Evolutionary conservation across 768 basidiomycete species (phyloP), one percentile per base, ranked within the genome.

Genomic region (Pulveroboletus sp.): DNA sequence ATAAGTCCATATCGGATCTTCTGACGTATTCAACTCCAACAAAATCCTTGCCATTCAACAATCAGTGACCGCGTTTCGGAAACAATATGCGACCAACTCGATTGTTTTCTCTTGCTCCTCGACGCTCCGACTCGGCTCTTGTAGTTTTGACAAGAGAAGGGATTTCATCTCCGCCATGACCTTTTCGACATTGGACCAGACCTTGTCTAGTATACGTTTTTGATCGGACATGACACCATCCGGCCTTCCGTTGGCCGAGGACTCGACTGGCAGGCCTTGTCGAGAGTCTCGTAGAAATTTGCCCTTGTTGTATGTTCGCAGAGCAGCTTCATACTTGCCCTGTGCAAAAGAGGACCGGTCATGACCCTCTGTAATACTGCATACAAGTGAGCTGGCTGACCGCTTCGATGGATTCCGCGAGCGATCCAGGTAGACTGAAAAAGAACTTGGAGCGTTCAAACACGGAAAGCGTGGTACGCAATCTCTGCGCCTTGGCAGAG

Each of bases 41-140:
- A 98, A 69, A 41, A 97, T 87, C 60, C 95, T 98, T 56, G 0
- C 32, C 1, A 14, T 37, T 20, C 52, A 42, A 59, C 38, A 65
- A 48, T 29, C 27, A 32, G 40, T n/a, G 34, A 43, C 14, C 10
- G 11, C 29, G 41, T 13, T 33, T 35, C 6, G 24, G 41, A 37
- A 32, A 43, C 36, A 17, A 37, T 19, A 16, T 42, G 23, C 6
- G 1, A 70, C 85, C 58, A 60, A 93, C 97, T 98, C 94, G 46
- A 99, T 87, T 2, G 90, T 97, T 73, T 90, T 93, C 71, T 97
- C 94, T 51, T 97, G 93, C 56, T 98, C 95, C 55, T 99, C 97
- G 5, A 93, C 77, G 39, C 80, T 84, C 42, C 90, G 78, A 43
- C 72, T 76, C 4, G 86, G 78, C 58, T 97, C 92, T 65, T 89